Base-by-base conservation (phyloP, 2,329 filamentous ascomycete species). In the Hymenoscyphus occultus region DNA sequence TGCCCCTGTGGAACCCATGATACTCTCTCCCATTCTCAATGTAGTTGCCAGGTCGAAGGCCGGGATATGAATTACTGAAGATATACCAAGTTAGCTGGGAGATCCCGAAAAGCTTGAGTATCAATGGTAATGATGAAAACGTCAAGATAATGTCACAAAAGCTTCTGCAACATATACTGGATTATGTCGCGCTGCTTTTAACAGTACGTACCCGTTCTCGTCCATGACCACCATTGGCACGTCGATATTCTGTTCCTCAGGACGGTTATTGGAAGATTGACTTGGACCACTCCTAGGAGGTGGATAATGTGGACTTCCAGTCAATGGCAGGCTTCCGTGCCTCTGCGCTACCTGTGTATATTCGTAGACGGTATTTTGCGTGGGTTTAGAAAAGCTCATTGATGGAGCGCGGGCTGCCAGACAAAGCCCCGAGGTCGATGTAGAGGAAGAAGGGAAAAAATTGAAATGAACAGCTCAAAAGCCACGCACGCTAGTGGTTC, bases 11-110 rank as follows among this genome's bases (percentile, higher is more conserved):
- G 76, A 83, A 92, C 31, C 83, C 84, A 74, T 90, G 88, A 75
- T 92, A 94, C 67, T 81, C 81, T 62, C 91, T 84, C 22, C 86
- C 89, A 77, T 93, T 88, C 74, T 91, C 88, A 72, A 72, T 66
- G 68, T 84, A 83, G 71, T 85, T 80, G 68, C 19, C 45, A 51
- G 45, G 45, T 13, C 3, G 45, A 22, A n/a, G 45, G 12, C 45
- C 45, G 45, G 10, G 0, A 51, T 22, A 22, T 0, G n/a, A 12
- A n/a, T 22, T 51, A 12, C 45, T 51, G 22, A 4, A 51, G 10
- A 48, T n/a, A 51, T 22, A 10, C 9, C 19, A 22, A 51, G 45
- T 51, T 28, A 51, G 45, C 45, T 51, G 19, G 45, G 19, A 10
- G 3, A 22, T 12, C 5, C 22, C 19, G n/a, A 51, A 28, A 12